Base-by-base conservation (phyloP, 2,329 filamentous ascomycete genomes). In the Arthrobotrys musiformis region DNA sequence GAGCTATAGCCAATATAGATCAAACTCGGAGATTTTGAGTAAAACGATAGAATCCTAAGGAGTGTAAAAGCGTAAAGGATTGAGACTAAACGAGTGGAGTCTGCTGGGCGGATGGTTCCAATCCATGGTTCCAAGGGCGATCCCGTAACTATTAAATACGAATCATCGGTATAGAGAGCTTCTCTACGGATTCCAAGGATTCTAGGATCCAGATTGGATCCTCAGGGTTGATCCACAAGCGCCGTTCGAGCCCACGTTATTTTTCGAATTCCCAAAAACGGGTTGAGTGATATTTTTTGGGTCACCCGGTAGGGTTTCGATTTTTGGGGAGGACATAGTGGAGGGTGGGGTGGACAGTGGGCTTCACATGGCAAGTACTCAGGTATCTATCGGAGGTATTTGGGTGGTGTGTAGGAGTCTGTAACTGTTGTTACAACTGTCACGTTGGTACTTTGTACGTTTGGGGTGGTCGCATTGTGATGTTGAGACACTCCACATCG, bases 391-490 rank as follows among this genome's bases (percentile, higher is more conserved):
- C n/a, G 7, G 40, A n/a, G 46, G 5, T 35, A 17, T 13, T 7
- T 22, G 22, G 24, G 30, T 15, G 28, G 26, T 54, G 44, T 24
- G 54, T 58, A 40, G 54, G 30, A 58, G 54, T 26, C 54, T 40
- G 33, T 40, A 40, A 58, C 54, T 22, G 33, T 9, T n/a, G 54
- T 40, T 40, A 58, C 30, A 58, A 13, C 54, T 40, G 54, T 58
- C 54, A 58, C 54, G 19, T 58, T 58, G 33, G 54, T 24, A 24
- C 30, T 58, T 58, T 58, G 17, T 9, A 19, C 17, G 54, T 58
- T 40, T 58, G 33, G 54, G n/a, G 54, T 40, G 33, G 54, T 58
- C 54, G 54, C 54, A 58, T 40, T 37, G 33, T 58, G 30, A 58
- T 40, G 30, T 40, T 58, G 54, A 58, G 54, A 58, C 54, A 58